Percentiles rank a stretch among this genome's conserved stretches.
These are phyloP conservation scores for Botrytis tulipae DNA, from an alignment of 2,329 filamentous ascomycete genomes.

Conservation along the genomic window DNA sequence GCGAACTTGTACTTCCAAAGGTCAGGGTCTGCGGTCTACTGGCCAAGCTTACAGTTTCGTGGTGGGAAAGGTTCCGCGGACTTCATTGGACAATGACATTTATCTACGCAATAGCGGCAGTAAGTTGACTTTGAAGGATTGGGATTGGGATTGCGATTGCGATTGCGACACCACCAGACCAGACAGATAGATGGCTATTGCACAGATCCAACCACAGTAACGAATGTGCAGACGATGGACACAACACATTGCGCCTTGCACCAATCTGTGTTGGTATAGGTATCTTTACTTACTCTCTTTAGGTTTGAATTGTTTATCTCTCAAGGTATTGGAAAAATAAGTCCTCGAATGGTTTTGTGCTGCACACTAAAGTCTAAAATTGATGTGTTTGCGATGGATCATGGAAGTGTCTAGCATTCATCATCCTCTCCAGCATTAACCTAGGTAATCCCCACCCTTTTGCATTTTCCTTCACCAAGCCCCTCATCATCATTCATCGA, in stretches of 20 bases:
- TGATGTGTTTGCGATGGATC: constrained; percentile 5
- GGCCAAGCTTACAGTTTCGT: constrained; percentile 31
- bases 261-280: background rate
- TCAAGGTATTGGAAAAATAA: background rate
- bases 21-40: constrained; percentile 26
- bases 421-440: background rate
- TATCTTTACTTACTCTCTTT: background rate
- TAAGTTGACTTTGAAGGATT: background rate
- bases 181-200: background rate
- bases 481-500: constrained; percentile 1
- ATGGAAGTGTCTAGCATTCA: background rate
- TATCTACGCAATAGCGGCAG: constrained; percentile 23
- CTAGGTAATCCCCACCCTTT: constrained; percentile 2
- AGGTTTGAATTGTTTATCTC: constrained; percentile 6
- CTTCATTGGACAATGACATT: constrained; percentile 32
- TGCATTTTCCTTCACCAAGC: constrained; percentile 2
- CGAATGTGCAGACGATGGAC: background rate
- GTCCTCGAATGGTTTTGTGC: background rate
- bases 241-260: constrained; percentile 12
- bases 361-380: constrained; percentile 2
- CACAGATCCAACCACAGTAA: background rate
- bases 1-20: constrained; percentile 6
- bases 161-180: background rate
- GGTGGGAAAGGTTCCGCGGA: constrained; percentile 20
- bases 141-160: background rate